These are phyloP conservation scores for Clausena lansium DNA, from an alignment of 345 rosid species.

Conservation along the genomic window DNA sequence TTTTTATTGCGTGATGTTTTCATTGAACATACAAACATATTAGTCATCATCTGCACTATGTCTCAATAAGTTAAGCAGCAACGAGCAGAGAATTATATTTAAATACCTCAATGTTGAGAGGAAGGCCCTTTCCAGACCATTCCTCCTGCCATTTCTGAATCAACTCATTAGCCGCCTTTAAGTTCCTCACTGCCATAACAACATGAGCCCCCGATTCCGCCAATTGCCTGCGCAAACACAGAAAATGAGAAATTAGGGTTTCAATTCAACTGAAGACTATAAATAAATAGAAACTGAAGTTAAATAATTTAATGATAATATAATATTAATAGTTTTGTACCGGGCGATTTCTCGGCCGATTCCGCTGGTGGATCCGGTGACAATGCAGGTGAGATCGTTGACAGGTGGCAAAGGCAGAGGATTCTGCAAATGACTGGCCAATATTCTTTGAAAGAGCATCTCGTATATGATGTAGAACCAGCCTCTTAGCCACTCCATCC, in stretches of 20 bases:
- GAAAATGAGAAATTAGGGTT: neutral
- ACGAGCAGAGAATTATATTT: no score
- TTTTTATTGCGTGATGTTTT: neutral
- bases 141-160: slow-evolving; percentile 82
- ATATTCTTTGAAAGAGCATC: slow-evolving; percentile 83
- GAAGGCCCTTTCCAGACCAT: slow-evolving; percentile 66
- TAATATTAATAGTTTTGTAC: slow-evolving; percentile 15
- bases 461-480: slow-evolving; percentile 69
- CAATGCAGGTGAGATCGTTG: slow-evolving; percentile 72
- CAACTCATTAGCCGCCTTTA: slow-evolving; percentile 66
- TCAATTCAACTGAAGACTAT: neutral
- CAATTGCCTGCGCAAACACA: slow-evolving; percentile 55
- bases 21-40: neutral
- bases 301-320: no score
- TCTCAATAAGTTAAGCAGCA: neutral
- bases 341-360: slow-evolving; percentile 89
- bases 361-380: slow-evolving; percentile 98
- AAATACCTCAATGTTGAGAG: slow-evolving; percentile 73
- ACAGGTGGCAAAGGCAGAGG: slow-evolving; percentile 85
- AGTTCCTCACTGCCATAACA: slow-evolving; percentile 93
- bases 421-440: slow-evolving; percentile 71
- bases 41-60: neutral
- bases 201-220: slow-evolving; percentile 97
- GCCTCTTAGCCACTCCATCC: slow-evolving; percentile 96
- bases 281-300: neutral